Conservation (phyloP, 148 eudicot genomes). For the Salicornia ramosissima region DNA sequence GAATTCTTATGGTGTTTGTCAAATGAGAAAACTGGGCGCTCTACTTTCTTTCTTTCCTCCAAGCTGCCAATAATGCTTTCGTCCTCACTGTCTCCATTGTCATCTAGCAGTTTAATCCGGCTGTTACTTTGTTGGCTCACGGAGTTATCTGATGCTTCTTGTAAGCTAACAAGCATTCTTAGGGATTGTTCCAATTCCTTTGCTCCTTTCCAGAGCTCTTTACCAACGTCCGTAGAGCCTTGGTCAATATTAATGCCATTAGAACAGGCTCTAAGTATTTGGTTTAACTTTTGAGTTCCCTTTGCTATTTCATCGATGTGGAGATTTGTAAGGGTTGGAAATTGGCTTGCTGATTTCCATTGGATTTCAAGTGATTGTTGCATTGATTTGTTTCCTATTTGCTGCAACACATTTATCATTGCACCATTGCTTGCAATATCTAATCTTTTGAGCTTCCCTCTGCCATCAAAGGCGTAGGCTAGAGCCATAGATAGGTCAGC, state of each 20-base stretch:
- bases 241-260: conserved; percentile 40
- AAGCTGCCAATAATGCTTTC: conserved; percentile 20
- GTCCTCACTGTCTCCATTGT: conserved; percentile 49
- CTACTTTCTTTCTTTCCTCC: conserved; percentile 44
- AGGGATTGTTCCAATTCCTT: conserved; percentile 75
- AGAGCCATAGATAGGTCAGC: conserved; percentile 69
- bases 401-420: conserved; percentile 52
- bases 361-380: conserved; percentile 30
- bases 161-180: conserved; percentile 73
- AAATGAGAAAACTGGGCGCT: conserved; percentile 74
- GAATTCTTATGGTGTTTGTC: conserved; percentile 51
- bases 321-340: conserved; percentile 44
- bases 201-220: conserved; percentile 75
- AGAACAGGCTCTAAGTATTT: conserved; percentile 59
- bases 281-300: conserved; percentile 74
- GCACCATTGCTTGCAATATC: conserved; percentile 46
- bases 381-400: conserved; percentile 51
- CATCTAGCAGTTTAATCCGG: conserved; percentile 57
- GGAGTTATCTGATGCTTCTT: conserved; percentile 58
- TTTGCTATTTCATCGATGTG: conserved; percentile 78
- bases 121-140: conserved; percentile 39
- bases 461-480: conserved; percentile 48
- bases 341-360: conserved; percentile 36
- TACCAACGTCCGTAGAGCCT: conserved; percentile 59
- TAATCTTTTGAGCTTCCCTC: conserved; percentile 41